Percentiles rank a stretch among this genome's conserved stretches.
Evolutionary conservation across 2,329 filamentous ascomycete species (phyloP).

Genomic region (Exophiala sideris): DNA sequence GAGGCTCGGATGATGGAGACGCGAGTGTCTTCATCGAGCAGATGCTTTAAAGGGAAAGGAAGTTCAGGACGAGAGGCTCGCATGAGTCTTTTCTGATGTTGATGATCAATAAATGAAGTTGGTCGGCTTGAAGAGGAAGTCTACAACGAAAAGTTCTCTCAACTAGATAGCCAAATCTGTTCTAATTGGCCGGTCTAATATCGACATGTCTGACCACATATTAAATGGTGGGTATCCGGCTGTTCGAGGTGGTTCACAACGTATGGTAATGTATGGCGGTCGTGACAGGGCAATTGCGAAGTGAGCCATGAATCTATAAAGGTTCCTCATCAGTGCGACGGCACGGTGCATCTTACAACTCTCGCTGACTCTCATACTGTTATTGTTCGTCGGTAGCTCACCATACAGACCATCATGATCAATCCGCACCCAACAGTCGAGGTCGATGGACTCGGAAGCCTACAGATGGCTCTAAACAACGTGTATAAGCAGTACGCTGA

Average conservation of each 20-base stretch:
- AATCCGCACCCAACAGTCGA: background rate
- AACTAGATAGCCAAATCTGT: background rate
- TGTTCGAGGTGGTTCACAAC: too few relatives aligned
- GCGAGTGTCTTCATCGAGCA: background rate
- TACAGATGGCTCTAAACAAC: background rate
- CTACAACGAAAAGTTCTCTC: background rate
- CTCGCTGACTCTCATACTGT: too few relatives aligned
- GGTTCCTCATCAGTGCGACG: too few relatives aligned
- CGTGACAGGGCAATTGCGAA: too few relatives aligned
- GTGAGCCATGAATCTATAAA: too few relatives aligned
- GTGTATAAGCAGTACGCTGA: background rate
- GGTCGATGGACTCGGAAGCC: background rate
- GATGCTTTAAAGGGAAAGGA: background rate
- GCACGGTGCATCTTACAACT: too few relatives aligned
- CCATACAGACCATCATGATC: background rate
- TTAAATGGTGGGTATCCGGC: too few relatives aligned
- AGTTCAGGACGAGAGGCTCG: background rate
- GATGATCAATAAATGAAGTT: background rate
- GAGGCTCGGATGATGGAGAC: background rate
- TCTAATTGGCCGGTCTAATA: background rate
- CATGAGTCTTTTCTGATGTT: slow-evolving; percentile 1
- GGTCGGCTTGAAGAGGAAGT: slow-evolving; percentile 9
- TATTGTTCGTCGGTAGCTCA: too few relatives aligned
- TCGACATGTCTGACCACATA: slow-evolving; percentile 1
- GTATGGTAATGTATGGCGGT: too few relatives aligned